Evolutionary conservation across 257 asterid genomes (phyloP), one percentile per base, ranked within the genome.

Genomic region (Capsicum pubescens): DNA sequence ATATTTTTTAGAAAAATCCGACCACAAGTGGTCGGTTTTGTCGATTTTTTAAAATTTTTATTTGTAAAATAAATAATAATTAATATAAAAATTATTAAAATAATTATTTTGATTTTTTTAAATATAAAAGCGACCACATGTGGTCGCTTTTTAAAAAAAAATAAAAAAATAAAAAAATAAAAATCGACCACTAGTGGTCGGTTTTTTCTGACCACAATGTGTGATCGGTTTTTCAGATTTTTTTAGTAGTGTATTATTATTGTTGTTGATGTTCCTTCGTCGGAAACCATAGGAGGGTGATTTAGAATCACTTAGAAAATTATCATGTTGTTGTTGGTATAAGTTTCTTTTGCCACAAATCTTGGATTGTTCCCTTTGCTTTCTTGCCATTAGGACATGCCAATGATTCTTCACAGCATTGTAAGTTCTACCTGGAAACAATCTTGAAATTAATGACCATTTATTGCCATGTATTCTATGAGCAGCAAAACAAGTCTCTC

Each of bases 331-430:
- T 71, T 88, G 82, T 42, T 81, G 84, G 17, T 86, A 69, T 69
- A 69, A 83, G 63, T 83, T 86, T 85, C 88, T 91, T 85, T 92
- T 93, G 80, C 91, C 89, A 64, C 83, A 80, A 48, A 89, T 44
- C 88, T 92, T 93, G 85, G 94, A 90, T 85, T 91, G 92, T 84
- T 95, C 95, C 84, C 99, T 90, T 88, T 94, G 97, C 69, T 87
- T 94, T 86, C 99, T 92, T 19, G 99, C 99, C 98, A 94, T 93
- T 17, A 95, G 85, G 1, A 94, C 99, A 86, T 95, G 99, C 99
- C 98, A 94, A 83, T 94, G 98, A 85, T 95, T 94, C 87, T 95
- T 95, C 9, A 95, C 99, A 8, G 99, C 97, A 87, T 95, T 95
- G 67, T 95, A 98, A 46, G 99, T 95, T 89, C 99, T 85, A 68